Evolutionary conservation across 306 rosid genomes (phyloP), one percentile per base, ranked within the genome.

Genomic region (Ceratonia siliqua): DNA sequence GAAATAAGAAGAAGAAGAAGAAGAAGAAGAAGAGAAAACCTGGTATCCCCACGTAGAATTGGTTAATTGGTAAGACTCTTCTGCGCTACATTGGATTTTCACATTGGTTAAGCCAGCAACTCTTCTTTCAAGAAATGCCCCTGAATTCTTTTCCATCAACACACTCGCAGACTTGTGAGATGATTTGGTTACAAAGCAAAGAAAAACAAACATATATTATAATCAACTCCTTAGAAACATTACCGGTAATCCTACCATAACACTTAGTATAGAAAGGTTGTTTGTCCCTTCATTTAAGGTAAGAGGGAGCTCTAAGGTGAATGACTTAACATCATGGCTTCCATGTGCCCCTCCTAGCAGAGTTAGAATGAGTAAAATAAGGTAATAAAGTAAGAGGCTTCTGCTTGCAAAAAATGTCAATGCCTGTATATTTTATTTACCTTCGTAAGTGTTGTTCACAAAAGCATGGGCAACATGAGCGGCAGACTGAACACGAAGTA

Each of bases 171-270:
- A 67, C 3, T 15, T 2, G 43, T n/a, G 36, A 62, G 9, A 25
- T 24, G n/a, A 54, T 11, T 74, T 25, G 38, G 21, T 33, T 36
- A 30, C 6, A 50, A 62, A 30, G 48, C 46, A 28, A 49, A 25
- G 18, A 77, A 70, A 49, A 68, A 8, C 27, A 5, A 8, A 4
- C 33, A 41, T 5, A 21, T 38, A 15, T 32, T 1, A 68, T 9
- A 21, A 18, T 50, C 0, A 58, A 6, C 5, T 36, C 9, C 20
- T 25, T 15, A 22, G 0, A 68, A 48, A 45, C 41, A 9, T 76
- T 76, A 91, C 93, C 82, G 91, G 89, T 45, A 91, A 70, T 56
- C 96, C 96, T 49, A 85, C 96, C 92, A 91, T 83, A 64, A 82
- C 87, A 41, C 93, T 82, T 5, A 85, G 91, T 35, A 88, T 52